Base-by-base conservation (phyloP, 768 basidiomycete genomes). In the Trametes gibbosa region DNA sequence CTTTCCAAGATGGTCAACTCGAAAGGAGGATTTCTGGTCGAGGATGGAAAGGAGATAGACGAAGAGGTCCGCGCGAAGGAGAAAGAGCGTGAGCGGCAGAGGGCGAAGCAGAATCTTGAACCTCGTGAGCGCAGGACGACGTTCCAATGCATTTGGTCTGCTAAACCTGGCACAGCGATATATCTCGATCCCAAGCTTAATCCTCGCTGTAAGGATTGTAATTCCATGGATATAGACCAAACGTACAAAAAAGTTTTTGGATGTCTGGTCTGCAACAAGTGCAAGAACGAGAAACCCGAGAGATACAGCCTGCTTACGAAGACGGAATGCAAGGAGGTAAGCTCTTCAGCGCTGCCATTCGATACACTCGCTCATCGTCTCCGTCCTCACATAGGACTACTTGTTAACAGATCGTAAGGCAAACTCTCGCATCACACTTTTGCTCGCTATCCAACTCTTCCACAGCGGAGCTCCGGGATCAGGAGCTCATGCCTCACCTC, bases 1-100 rank as follows among this genome's bases (percentile, higher is more conserved):
- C 74, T 98, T 14, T 90, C 90, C 13, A 98, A 97, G 79, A 91
- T 98, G 86, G 88, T 94, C 68, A 98, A 99, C 72, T 89, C 94
- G 8, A 90, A 95, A 70, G 97, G 96, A 50, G 97, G 97, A 1
- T 99, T 98, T 73, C 74, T 99, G 68, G 79, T 96, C 5, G 92
- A 96, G 63, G 95, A 96, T 43, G 86, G 84, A n/a, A 84, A 85
- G 64, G 89, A 90, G 62, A 80, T 84, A 1, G 86, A 92, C 66
- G 92, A 91, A 57, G 86, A 89, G 24, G 73, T 85, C 59, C 78
- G 84, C 47, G 75, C 85, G 62, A 90, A 89, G 70, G 89, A 95
- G 74, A 88, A 86, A 65, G 86, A 90, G 71, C 76, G 92, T 47
- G 91, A 96, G 75, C 77, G 84, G 66, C 81, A 92, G 73, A 81